These are phyloP conservation scores for Xylaria castorea DNA, from an alignment of 495 filamentous ascomycete genomes.

Conservation along the genomic window DNA sequence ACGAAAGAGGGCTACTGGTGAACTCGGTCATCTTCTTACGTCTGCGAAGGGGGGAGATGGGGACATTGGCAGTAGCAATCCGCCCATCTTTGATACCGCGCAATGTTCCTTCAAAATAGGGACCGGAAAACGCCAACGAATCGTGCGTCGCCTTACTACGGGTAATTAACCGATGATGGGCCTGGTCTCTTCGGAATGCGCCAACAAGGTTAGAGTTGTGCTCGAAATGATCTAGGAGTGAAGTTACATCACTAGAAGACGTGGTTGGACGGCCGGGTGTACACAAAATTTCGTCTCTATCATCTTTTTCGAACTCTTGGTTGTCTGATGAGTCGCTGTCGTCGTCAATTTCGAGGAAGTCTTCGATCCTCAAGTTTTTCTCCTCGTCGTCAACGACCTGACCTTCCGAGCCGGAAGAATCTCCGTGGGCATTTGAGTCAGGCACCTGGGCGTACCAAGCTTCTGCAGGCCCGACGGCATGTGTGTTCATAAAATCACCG, in stretches of 20 bases:
- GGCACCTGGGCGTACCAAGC: constrained; percentile 76
- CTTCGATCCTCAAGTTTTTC: constrained; percentile 67
- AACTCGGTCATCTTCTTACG: constrained; percentile 51
- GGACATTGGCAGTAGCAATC: constrained; percentile 59
- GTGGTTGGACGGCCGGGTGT: constrained; percentile 59
- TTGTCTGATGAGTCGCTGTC: constrained; percentile 60
- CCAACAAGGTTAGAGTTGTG: constrained; percentile 69
- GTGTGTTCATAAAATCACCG: constrained; percentile 64
- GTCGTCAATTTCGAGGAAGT: constrained; percentile 73
- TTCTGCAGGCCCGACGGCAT: constrained; percentile 74
- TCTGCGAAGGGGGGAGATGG: constrained; percentile 60
- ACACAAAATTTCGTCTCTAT: constrained; percentile 54
- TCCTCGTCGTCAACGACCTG: constrained; percentile 70
- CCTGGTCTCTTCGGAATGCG: constrained; percentile 80
- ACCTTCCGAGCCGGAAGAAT: constrained; percentile 55
- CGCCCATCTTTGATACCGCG: constrained; percentile 63
- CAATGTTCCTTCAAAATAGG: constrained; percentile 56
- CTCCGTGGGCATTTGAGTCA: constrained; percentile 51
- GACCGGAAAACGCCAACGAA: constrained; percentile 60
- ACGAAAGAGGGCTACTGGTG: constrained; percentile 49
- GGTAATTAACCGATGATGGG: constrained; percentile 70
- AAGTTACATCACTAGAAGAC: constrained; percentile 58
- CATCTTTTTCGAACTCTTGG: constrained; percentile 52
- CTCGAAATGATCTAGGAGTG: constrained; percentile 70
- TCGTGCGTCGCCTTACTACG: constrained; percentile 63